phyloP scores from a whole-genome alignment of 176 grass and related monocot genomes.

The Carex pumila region DNA sequence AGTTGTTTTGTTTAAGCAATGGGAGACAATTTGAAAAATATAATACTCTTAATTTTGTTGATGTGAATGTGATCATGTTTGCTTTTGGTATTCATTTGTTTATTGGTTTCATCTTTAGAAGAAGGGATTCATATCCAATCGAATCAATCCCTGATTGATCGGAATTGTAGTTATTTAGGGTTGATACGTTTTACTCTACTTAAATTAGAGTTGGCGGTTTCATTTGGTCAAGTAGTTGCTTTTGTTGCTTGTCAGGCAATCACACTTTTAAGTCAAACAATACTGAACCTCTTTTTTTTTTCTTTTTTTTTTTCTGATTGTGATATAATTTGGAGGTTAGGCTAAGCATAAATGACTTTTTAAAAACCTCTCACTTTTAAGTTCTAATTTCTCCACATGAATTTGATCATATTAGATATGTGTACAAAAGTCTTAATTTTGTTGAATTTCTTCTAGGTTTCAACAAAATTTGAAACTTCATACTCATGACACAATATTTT shows the following conservation, averaged over 20 bases:
- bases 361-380: neutral
- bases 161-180: neutral
- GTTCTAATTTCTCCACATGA: neutral
- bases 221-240: neutral
- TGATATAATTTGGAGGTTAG: neutral
- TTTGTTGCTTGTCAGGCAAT: neutral
- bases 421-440: neutral
- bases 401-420: neutral
- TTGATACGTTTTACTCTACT: neutral
- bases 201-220: neutral
- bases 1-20: neutral
- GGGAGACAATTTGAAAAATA: neutral
- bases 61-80: neutral
- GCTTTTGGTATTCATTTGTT: neutral
- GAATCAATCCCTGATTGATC: neutral
- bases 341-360: neutral
- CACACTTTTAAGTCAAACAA: neutral
- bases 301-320: neutral
- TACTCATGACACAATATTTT: neutral
- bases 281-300: too few relatives aligned
- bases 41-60: neutral
- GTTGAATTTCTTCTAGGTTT: neutral
- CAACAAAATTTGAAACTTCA: neutral
- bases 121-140: neutral
- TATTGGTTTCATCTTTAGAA: neutral